These are phyloP conservation scores for Chlorella ohadii DNA, from an alignment of 139 green algal species.

Conservation along the genomic window DNA sequence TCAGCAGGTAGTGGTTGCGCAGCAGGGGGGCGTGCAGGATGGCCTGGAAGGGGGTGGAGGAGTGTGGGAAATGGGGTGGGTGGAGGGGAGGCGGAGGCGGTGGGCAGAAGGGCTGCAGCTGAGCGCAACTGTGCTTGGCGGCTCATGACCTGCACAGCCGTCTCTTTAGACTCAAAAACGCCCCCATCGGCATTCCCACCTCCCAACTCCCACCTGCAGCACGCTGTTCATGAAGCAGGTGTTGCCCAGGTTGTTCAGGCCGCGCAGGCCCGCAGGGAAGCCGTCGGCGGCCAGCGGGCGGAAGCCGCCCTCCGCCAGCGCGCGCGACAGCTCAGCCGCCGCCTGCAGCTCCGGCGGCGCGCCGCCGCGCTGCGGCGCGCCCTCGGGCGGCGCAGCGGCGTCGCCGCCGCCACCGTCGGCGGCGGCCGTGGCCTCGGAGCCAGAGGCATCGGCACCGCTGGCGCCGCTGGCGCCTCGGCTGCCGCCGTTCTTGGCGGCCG, in stretches of 20 bases:
- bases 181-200: too few relatives aligned
- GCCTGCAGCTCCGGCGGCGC: not conserved
- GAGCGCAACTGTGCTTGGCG: too few relatives aligned
- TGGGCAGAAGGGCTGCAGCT: not conserved
- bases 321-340: not conserved
- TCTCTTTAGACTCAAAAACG: too few relatives aligned
- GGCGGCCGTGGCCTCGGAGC: too few relatives aligned
- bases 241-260: slow-evolving; percentile 95
- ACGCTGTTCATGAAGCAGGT: slow-evolving; percentile 98
- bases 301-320: not conserved
- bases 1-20: slow-evolving; percentile 75
- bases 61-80: too few relatives aligned
- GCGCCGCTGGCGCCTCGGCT: not conserved
- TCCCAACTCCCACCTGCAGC: slow-evolving; percentile 83
- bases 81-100: not conserved
- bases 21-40: slow-evolving; percentile 86
- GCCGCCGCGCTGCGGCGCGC: too few relatives aligned
- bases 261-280: slow-evolving; percentile 73
- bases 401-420: too few relatives aligned
- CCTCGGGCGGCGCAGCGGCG: too few relatives aligned
- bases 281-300: not conserved
- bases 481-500: not conserved
- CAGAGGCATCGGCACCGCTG: not conserved
- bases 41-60: too few relatives aligned
- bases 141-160: too few relatives aligned